Percentiles rank a stretch among this genome's conserved stretches.
These are phyloP conservation scores for Mycena vitilis DNA, from an alignment of 768 basidiomycete genomes.

Conservation along the genomic window DNA sequence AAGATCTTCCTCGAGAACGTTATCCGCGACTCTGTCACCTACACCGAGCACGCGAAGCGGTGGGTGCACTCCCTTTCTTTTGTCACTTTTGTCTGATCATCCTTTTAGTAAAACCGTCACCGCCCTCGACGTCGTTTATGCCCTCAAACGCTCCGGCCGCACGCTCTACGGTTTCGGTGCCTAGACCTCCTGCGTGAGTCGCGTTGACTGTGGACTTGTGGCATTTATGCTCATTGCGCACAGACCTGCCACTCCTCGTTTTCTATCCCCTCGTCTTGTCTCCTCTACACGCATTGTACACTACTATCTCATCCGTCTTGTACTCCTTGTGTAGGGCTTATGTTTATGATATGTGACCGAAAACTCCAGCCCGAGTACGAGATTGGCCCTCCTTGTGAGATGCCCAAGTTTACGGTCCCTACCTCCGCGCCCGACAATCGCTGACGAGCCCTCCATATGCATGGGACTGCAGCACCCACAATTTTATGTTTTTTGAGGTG, in stretches of 20 bases:
- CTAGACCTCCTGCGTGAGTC: slow-evolving; percentile 47
- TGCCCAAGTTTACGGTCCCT: too few species aligned
- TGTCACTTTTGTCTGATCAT: slow-evolving; percentile 15
- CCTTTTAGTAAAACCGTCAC: slow-evolving; percentile 81
- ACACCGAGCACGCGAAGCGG: slow-evolving; percentile 94
- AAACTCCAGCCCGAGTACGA: too few species aligned
- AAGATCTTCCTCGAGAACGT: slow-evolving; percentile 80
- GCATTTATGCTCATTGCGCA: neutral
- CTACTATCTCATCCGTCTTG: slow-evolving; percentile 12
- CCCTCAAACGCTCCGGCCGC: slow-evolving; percentile 78
- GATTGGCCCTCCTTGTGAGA: too few species aligned
- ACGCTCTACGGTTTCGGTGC: slow-evolving; percentile 89
- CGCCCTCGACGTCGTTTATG: slow-evolving; percentile 86
- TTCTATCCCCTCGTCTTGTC: neutral
- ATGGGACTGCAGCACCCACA: too few species aligned
- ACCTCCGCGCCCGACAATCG: too few species aligned
- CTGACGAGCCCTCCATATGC: too few species aligned
- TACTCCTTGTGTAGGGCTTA: slow-evolving; percentile 9
- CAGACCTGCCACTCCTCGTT: neutral
- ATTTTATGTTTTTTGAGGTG: too few species aligned
- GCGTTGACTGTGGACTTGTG: neutral
- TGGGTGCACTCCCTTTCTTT: slow-evolving; percentile 39
- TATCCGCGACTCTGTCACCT: slow-evolving; percentile 92
- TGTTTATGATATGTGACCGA: slow-evolving; percentile 4
- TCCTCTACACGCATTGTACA: slow-evolving; percentile 10